Conservation (phyloP, 1,139 yeast genomes). For the Suhomyces ambrosiae region DNA sequence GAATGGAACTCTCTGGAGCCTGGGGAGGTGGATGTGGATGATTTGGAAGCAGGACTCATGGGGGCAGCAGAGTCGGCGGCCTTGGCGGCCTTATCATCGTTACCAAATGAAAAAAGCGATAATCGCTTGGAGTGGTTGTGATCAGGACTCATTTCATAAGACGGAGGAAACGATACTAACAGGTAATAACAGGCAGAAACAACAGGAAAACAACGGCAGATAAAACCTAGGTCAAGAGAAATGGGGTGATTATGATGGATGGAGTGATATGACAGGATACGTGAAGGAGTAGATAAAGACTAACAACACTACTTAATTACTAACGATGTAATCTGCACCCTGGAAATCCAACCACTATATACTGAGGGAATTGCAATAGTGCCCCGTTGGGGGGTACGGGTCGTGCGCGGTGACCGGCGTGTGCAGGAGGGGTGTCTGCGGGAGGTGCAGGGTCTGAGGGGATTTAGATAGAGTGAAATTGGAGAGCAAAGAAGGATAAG, state of each 20-base stretch:
- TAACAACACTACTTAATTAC: too few relatives aligned
- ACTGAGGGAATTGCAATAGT: slow-evolving; percentile 7
- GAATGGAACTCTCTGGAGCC: slow-evolving; percentile 10
- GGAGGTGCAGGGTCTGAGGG: slow-evolving; percentile 1
- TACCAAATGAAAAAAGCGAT: slow-evolving; percentile 15
- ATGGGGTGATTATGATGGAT: too few relatives aligned
- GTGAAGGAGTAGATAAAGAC: too few relatives aligned
- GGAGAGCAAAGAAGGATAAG: too few relatives aligned
- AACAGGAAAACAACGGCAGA: not conserved
- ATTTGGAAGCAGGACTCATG: slow-evolving; percentile 4
- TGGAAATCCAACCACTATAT: slow-evolving; percentile 9
- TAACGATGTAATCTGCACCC: slow-evolving; percentile 2
- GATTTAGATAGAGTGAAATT: not conserved
- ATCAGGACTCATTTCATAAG: not conserved
- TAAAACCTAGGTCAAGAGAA: too few relatives aligned
- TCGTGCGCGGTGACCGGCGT: slow-evolving; percentile 8
- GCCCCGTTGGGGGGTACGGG: slow-evolving; percentile 8
- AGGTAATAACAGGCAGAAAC: not conserved
- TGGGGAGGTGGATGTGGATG: slow-evolving; percentile 7
- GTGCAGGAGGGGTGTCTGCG: slow-evolving; percentile 1
- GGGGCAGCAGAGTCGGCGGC: slow-evolving; percentile 6
- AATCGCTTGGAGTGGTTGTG: slow-evolving; percentile 11
- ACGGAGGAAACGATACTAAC: not conserved
- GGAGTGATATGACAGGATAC: too few relatives aligned
- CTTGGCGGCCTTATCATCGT: slow-evolving; percentile 8